Percentiles rank a stretch among this genome's conserved stretches.
Conservation (phyloP, 1,284 basidiomycete genomes). For the Sporisorium exsertum region DNA sequence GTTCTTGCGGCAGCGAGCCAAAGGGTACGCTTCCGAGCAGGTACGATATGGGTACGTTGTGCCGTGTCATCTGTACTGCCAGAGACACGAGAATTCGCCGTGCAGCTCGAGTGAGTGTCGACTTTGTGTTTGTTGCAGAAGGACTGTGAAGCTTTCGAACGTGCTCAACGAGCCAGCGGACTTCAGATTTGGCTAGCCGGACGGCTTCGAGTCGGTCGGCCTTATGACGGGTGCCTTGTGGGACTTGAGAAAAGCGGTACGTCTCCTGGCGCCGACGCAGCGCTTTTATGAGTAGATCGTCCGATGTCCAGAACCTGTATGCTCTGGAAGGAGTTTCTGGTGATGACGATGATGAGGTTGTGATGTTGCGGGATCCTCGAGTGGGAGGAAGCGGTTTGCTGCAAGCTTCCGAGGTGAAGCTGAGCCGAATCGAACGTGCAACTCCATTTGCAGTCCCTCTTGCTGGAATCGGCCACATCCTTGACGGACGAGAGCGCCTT, state of each 20-base stretch:
- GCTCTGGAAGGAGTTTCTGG: not conserved
- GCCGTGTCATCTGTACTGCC: conserved; percentile 24
- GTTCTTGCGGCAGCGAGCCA: conserved; percentile 22
- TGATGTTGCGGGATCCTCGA: not conserved
- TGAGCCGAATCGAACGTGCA: not conserved
- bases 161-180: conserved; percentile 38
- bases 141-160: conserved; percentile 4
- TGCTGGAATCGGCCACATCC: not conserved
- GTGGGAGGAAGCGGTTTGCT: not conserved
- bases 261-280: conserved; percentile 27
- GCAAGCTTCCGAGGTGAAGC: not conserved
- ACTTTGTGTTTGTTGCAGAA: not conserved
- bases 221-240: conserved; percentile 14
- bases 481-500: not conserved
- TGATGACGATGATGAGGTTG: not conserved
- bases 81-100: conserved; percentile 25
- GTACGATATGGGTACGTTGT: conserved; percentile 34
- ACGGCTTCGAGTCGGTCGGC: conserved; percentile 25
- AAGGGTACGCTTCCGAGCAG: conserved; percentile 39
- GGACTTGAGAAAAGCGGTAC: conserved; percentile 21
- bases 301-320: conserved; percentile 17
- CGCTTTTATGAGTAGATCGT: conserved; percentile 20
- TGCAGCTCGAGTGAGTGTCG: conserved; percentile 8
- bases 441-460: not conserved
- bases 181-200: conserved; percentile 31